Base-by-base conservation (phyloP, 345 rosid species). In the Murraya paniculata region DNA sequence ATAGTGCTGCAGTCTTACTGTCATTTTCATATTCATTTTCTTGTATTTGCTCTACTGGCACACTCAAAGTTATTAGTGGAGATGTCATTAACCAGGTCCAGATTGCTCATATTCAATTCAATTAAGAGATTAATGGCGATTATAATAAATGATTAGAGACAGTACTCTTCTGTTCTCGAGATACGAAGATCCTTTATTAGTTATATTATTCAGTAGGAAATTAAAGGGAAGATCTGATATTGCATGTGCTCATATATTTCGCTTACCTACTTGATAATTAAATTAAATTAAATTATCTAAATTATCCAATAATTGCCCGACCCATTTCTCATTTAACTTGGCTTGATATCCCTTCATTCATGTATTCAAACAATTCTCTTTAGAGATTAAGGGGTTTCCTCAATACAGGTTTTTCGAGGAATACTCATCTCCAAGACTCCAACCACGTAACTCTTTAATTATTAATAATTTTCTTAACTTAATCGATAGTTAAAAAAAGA, bases 211-310 rank as follows among this genome's bases (percentile, higher is more conserved):
- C 5, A 30, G 28, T 0, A n/a, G 74, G 25, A 62, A 39, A 76
- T 76, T 75, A 80, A 61, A 76, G 60, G 38, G 61, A 77, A 59
- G 65, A 75, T 77, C 77, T 38, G 45, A 28, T 38, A 64, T 75
- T 5, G 72, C 85, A 86, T 83, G 85, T 83, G 88, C 77, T 31
- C 77, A 71, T 81, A 83, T 79, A 83, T 81, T 79, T 81, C 28
- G 64, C 73, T 31, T 74, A 77, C 81, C 85, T 27, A 77, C 64
- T 79, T 27, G 7, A 25, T 68, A 4, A 65, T 35, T 64, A 3
- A 27, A 27, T 16, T 64, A 3, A 27, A 27, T 16, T 39, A 68
- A 80, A 77, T 77, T 79, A 72, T 11, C 53, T 53, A 62, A 30
- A 30, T 31, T 71, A 50, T 50, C 25, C n/a, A 59, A 27, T 71